phyloP scores from a whole-genome alignment of 768 basidiomycete species.

The Boletus sp. region DNA sequence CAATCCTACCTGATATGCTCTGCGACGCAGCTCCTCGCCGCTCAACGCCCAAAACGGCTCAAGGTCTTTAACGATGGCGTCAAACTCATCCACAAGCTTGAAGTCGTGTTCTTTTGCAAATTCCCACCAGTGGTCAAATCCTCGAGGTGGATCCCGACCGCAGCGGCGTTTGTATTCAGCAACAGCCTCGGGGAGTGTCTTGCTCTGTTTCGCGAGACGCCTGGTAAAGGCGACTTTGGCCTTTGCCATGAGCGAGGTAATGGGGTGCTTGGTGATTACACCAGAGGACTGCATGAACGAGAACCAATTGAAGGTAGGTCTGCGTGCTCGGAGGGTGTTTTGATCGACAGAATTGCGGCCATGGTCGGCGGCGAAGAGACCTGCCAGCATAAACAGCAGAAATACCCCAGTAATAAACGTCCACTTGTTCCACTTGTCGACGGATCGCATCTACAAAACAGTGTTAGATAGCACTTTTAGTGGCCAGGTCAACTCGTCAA shows the following conservation, averaged over 20 bases:
- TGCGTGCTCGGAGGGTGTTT: conserved; percentile 1
- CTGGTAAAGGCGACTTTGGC: conserved; percentile 72
- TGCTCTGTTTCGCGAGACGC: conserved; percentile 73
- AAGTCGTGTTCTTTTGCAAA: conserved; percentile 74
- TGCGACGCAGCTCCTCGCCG: conserved; percentile 67
- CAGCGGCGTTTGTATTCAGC: conserved; percentile 80
- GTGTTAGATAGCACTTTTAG: too few relatives aligned
- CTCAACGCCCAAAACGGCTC: conserved; percentile 80
- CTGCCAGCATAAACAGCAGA: conserved; percentile 49
- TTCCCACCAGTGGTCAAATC: conserved; percentile 89
- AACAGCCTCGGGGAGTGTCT: conserved; percentile 74
- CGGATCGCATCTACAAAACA: too few relatives aligned
- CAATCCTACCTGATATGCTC: conserved; percentile 51
- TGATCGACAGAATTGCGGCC: conserved; percentile 1
- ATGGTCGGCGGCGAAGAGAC: conserved; percentile 42
- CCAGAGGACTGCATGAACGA: conserved; percentile 9
- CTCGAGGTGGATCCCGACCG: conserved; percentile 75
- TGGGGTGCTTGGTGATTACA: conserved; percentile 61
- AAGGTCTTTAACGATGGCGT: conserved; percentile 71
- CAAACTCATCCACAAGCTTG: conserved; percentile 88
- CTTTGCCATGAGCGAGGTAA: conserved; percentile 77
- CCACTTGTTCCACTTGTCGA: too few relatives aligned
- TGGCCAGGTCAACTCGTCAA: too few relatives aligned
- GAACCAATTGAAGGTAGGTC: conserved; percentile 23
- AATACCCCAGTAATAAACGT: conserved; percentile 25